phyloP scores from a whole-genome alignment of 768 basidiomycete genomes.

The Boletus speciosus region DNA sequence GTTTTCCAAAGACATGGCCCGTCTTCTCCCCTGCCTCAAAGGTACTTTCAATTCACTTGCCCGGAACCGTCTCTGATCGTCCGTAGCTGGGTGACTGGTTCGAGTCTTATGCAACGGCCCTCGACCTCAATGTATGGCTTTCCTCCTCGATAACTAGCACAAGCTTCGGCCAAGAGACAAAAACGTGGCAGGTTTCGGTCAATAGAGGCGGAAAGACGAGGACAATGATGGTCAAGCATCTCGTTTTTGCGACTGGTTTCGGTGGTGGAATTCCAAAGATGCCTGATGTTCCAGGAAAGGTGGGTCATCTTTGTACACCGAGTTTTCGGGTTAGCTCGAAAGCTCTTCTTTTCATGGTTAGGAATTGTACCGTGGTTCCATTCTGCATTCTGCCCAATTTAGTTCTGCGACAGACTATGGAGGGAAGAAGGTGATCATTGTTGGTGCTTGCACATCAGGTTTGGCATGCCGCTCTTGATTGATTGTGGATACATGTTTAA shows the following conservation, averaged over 20 bases:
- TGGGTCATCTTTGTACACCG: constrained; percentile 4
- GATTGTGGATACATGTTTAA: not conserved
- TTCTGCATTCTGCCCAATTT: constrained; percentile 53
- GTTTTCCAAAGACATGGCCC: constrained; percentile 55
- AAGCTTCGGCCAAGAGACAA: constrained; percentile 32
- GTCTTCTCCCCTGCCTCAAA: constrained; percentile 49
- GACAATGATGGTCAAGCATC: constrained; percentile 42
- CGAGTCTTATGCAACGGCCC: constrained; percentile 52
- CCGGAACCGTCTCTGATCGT: not conserved
- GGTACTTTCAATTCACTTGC: constrained; percentile 22
- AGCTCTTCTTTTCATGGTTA: constrained; percentile 11
- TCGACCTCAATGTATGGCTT: constrained; percentile 64
- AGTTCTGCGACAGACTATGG: constrained; percentile 41
- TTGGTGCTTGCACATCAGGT: constrained; percentile 65
- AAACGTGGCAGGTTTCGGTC: constrained; percentile 43
- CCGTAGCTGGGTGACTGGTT: constrained; percentile 58
- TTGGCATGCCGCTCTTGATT: constrained; percentile 1
- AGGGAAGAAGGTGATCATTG: constrained; percentile 62
- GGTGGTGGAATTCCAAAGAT: constrained; percentile 45
- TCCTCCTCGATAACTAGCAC: constrained; percentile 39
- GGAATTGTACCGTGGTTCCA: constrained; percentile 49
- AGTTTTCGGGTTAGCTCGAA: not conserved
- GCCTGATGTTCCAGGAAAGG: constrained; percentile 45
- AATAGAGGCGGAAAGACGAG: constrained; percentile 28
- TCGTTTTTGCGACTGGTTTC: constrained; percentile 56